Conservation (phyloP, 306 rosid genomes). For the Vigna nakashimae region DNA sequence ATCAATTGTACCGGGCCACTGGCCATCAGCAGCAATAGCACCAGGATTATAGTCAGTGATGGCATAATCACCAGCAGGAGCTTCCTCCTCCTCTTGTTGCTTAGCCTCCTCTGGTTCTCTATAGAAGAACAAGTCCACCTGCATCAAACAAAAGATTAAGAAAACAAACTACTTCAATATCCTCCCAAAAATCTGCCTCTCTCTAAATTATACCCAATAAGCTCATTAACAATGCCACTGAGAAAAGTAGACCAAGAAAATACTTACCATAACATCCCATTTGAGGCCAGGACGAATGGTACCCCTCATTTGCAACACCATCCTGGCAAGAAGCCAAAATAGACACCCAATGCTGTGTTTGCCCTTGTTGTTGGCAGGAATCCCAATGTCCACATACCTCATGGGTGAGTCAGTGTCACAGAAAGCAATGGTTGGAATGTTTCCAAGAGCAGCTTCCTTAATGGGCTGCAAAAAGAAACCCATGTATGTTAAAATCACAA, state of each 20-base stretch:
- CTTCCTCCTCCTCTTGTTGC: constrained; percentile 78
- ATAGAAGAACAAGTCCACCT: constrained; percentile 91
- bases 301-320: constrained; percentile 93
- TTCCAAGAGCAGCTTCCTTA: constrained; percentile 91
- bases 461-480: constrained; percentile 68
- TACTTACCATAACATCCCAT: constrained; percentile 90
- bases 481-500: neutral
- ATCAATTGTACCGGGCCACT: constrained; percentile 52
- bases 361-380: constrained; percentile 96
- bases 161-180: constrained; percentile 41
- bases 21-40: constrained; percentile 44
- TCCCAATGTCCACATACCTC: constrained; percentile 88
- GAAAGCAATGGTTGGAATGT: constrained; percentile 90
- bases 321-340: constrained; percentile 88
- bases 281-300: constrained; percentile 71
- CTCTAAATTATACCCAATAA: neutral
- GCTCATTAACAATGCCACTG: too few relatives aligned
- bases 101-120: constrained; percentile 92
- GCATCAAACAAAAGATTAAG: constrained; percentile 24
- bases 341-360: constrained; percentile 95
- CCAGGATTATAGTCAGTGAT: constrained; percentile 56
- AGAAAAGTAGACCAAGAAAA: neutral
- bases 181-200: constrained; percentile 7
- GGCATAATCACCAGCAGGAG: constrained; percentile 58
- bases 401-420: constrained; percentile 94